phyloP scores from a whole-genome alignment of 352 stramenopile genomes.

The Aphanomyces cochlioides region DNA sequence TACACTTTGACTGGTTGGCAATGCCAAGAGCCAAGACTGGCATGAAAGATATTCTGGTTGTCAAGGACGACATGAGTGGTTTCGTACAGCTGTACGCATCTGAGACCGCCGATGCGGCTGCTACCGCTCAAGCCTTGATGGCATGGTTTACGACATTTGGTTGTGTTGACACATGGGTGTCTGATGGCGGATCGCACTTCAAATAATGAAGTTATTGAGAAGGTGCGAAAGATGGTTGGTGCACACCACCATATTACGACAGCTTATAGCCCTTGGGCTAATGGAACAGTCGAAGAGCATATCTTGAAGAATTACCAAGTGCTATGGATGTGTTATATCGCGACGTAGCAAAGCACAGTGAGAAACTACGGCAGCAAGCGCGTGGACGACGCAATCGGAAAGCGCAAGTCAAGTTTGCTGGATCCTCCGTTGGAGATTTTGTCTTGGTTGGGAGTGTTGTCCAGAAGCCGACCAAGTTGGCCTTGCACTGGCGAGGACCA shows the following conservation, averaged over 20 bases:
- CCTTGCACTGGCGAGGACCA: no score
- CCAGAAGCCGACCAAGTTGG: no score
- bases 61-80: conserved; percentile 31
- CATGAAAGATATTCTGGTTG: conserved; percentile 33
- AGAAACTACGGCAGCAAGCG: no score
- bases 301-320: conserved; percentile 12
- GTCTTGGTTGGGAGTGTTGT: no score
- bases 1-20: conserved; percentile 42
- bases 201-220: conserved; percentile 37
- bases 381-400: no score
- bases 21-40: conserved; percentile 17
- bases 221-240: conserved; percentile 24
- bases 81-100: not conserved
- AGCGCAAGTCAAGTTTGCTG: no score
- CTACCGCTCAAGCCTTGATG: conserved; percentile 8
- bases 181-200: no score
- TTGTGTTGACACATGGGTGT: conserved; percentile 30
- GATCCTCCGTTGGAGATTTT: no score
- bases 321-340: conserved; percentile 9
- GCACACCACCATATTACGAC: no score
- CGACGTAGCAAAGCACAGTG: conserved; percentile 4
- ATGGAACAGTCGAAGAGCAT: conserved; percentile 33
- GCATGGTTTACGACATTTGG: conserved; percentile 36
- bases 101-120: not conserved
- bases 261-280: no score